Conservation (phyloP, 2,329 filamentous ascomycete genomes). For the Ramichloridium luteum region DNA sequence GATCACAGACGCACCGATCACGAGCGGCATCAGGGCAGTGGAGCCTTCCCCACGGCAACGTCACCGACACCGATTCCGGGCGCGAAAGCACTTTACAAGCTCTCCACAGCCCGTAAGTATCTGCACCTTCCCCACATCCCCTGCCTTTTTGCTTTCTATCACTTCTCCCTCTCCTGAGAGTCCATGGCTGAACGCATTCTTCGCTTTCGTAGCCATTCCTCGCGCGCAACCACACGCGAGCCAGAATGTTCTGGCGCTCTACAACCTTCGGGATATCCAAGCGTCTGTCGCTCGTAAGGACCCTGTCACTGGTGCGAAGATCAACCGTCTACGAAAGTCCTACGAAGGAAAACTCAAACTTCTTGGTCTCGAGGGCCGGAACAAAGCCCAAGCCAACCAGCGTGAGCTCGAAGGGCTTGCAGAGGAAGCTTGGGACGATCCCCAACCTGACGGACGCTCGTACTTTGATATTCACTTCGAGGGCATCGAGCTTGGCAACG, state of each 20-base stretch:
- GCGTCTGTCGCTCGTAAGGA: slow-evolving; percentile 47
- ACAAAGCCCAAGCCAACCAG: slow-evolving; percentile 33
- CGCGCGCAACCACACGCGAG: slow-evolving; percentile 44
- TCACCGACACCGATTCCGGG: slow-evolving; percentile 5
- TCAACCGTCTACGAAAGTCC: slow-evolving; percentile 47
- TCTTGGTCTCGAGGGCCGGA: slow-evolving; percentile 37
- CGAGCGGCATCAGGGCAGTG: slow-evolving; percentile 28
- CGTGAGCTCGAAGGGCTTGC: slow-evolving; percentile 26
- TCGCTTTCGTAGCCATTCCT: slow-evolving; percentile 26
- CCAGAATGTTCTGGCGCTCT: slow-evolving; percentile 48
- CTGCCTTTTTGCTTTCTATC: slow-evolving; percentile 13
- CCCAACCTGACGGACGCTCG: slow-evolving; percentile 21
- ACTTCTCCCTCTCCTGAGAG: too few species aligned
- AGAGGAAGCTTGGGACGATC: slow-evolving; percentile 19
- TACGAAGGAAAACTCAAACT: slow-evolving; percentile 42
- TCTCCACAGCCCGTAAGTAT: slow-evolving; percentile 23
- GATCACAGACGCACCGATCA: slow-evolving; percentile 34
- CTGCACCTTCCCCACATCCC: slow-evolving; percentile 9
- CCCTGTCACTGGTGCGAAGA: slow-evolving; percentile 52
- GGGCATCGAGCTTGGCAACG: slow-evolving; percentile 29
- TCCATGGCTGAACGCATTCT: slow-evolving; percentile 26
- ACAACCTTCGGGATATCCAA: slow-evolving; percentile 44
- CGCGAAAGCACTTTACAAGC: slow-evolving; percentile 15
- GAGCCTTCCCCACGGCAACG: slow-evolving; percentile 3
- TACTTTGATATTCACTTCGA: slow-evolving; percentile 20